phyloP scores from a whole-genome alignment of 495 filamentous ascomycete species.

The Lophiostoma macrostomum region DNA sequence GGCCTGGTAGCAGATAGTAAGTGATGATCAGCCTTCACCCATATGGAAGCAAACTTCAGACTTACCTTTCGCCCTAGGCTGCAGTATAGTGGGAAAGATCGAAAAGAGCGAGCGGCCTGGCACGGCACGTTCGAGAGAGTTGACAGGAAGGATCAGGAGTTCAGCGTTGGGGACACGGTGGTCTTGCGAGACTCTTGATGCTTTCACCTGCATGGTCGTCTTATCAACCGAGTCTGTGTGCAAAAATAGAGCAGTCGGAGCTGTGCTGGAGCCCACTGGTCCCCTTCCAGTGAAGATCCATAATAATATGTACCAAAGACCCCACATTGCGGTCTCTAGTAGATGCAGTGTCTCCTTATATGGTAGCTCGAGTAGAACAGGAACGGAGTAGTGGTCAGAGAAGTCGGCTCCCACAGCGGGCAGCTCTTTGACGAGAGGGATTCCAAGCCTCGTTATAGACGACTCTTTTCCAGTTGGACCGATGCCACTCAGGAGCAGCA shows the following conservation, averaged over 20 bases:
- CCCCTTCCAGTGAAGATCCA: constrained; percentile 22
- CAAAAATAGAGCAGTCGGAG: constrained; percentile 17
- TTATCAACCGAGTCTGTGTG: constrained; percentile 21
- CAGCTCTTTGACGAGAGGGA: constrained; percentile 21
- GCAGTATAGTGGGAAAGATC: constrained; percentile 20
- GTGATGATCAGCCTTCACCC: constrained; percentile 1
- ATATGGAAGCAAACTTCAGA: background rate
- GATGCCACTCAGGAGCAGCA: constrained; percentile 27
- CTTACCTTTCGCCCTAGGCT: constrained; percentile 18
- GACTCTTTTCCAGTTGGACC: constrained; percentile 22
- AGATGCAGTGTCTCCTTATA: constrained; percentile 15
- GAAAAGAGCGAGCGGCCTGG: constrained; percentile 23
- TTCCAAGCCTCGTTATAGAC: constrained; percentile 8
- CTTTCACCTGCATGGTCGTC: constrained; percentile 16
- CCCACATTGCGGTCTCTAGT: constrained; percentile 16
- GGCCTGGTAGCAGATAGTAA: constrained; percentile 9
- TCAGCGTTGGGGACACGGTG: constrained; percentile 11
- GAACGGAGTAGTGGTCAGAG: constrained; percentile 23
- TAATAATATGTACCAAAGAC: constrained; percentile 18
- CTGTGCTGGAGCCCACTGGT: constrained; percentile 14
- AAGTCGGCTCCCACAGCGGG: constrained; percentile 23
- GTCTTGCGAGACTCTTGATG: too few species aligned
- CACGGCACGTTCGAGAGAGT: constrained; percentile 17
- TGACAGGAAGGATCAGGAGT: constrained; percentile 19
- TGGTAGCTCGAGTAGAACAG: constrained; percentile 23